phyloP scores from a whole-genome alignment of 176 grass and related monocot genomes.

The Calamus simplicifolius region DNA sequence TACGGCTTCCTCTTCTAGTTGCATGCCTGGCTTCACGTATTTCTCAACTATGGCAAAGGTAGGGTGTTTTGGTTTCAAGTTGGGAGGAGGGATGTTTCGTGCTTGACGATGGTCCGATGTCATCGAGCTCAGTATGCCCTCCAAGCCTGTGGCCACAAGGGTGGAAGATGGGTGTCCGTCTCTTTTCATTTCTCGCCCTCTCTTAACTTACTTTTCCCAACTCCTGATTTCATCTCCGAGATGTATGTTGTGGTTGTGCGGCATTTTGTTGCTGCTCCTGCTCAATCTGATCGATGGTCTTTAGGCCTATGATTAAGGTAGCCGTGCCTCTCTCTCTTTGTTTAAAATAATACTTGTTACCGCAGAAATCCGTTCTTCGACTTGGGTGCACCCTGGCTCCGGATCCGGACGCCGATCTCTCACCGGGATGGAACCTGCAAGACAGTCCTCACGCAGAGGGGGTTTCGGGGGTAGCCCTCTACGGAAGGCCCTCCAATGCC shows the following conservation, averaged over 20 bases:
- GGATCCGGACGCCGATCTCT: too few relatives aligned
- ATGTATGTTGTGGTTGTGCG: conserved; percentile 81
- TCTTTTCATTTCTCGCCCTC: background rate
- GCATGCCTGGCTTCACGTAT: conserved; percentile 81
- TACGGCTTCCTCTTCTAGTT: conserved; percentile 58
- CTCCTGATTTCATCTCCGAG: conserved; percentile 23
- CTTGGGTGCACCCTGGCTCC: too few relatives aligned
- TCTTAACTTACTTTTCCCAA: conserved; percentile 1
- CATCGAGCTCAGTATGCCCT: conserved; percentile 29
- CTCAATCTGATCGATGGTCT: conserved; percentile 11
- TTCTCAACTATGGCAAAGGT: conserved; percentile 18
- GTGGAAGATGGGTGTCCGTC: conserved; percentile 26
- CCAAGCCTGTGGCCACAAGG: conserved; percentile 16
- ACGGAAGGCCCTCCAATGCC: too few relatives aligned
- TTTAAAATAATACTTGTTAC: too few relatives aligned
- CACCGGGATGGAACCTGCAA: too few relatives aligned
- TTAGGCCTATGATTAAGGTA: conserved; percentile 51
- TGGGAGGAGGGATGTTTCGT: conserved; percentile 24
- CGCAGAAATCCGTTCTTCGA: too few relatives aligned
- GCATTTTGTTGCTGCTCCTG: conserved; percentile 13
- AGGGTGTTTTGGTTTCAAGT: conserved; percentile 50
- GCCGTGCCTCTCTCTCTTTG: background rate
- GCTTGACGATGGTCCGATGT: conserved; percentile 65
- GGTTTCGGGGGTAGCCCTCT: too few relatives aligned
- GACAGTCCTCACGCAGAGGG: too few relatives aligned